phyloP scores from a whole-genome alignment of 78 protist species.

The Neovahlkampfia damariscottae region DNA sequence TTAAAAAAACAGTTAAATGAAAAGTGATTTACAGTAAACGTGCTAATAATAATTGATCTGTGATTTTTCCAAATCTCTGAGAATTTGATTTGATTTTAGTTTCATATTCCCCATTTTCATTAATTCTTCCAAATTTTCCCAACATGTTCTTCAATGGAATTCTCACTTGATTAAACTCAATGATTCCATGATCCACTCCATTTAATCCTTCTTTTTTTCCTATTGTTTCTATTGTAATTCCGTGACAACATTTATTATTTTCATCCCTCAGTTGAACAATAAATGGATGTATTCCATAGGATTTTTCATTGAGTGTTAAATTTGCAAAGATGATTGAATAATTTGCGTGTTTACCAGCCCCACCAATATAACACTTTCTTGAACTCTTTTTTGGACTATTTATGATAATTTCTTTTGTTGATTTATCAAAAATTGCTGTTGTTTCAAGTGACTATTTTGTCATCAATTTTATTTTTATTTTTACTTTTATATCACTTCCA shows the following conservation, averaged over 20 bases:
- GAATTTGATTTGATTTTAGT: slow-evolving; percentile 29
- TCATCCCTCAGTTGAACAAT: slow-evolving; percentile 4
- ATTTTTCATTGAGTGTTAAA: neutral
- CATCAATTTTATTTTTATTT: too few relatives aligned
- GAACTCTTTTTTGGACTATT: neutral
- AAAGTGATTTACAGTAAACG: slow-evolving; percentile 30
- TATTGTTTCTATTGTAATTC: neutral
- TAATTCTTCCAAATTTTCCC: neutral
- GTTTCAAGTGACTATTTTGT: too few relatives aligned
- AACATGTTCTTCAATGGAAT: neutral
- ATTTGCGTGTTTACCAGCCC: neutral
- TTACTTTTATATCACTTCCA: too few relatives aligned
- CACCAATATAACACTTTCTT: slow-evolving; percentile 11
- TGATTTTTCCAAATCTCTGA: slow-evolving; percentile 38
- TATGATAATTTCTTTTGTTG: neutral
- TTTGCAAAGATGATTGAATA: neutral
- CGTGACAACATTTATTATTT: neutral
- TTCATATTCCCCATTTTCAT: neutral
- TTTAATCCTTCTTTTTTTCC: slow-evolving; percentile 10
- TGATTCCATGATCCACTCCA: slow-evolving; percentile 24
- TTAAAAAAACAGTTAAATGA: too few relatives aligned
- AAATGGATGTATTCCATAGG: slow-evolving; percentile 9
- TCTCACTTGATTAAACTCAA: neutral
- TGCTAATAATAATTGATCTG: slow-evolving; percentile 15
- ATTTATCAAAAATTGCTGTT: neutral